phyloP scores from a whole-genome alignment of 192 early-diverging fungal genomes.

The Coemansia sp. region DNA sequence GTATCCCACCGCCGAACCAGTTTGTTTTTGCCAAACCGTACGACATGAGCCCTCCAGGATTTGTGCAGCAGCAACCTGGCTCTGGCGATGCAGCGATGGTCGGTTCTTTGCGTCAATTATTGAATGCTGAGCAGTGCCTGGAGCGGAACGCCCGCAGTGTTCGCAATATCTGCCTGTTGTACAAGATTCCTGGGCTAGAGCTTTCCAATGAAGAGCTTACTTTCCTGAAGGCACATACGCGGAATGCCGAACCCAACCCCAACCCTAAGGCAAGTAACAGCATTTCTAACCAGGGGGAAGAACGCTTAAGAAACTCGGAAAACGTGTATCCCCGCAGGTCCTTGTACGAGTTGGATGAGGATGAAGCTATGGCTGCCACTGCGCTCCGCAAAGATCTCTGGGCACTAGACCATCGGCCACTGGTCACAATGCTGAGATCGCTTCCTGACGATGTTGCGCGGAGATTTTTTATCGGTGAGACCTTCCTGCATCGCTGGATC shows the following conservation, averaged over 20 bases:
- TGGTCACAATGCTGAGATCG: slow-evolving; percentile 40
- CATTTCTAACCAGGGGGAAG: not conserved
- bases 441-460: slow-evolving; percentile 46
- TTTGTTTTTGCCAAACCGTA: slow-evolving; percentile 10
- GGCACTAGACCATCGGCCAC: slow-evolving; percentile 42
- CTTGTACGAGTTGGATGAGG: slow-evolving; percentile 16
- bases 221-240: not conserved
- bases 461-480: slow-evolving; percentile 53
- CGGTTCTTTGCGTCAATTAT: slow-evolving; percentile 35
- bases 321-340: slow-evolving; percentile 19
- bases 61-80: not conserved
- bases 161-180: slow-evolving; percentile 51
- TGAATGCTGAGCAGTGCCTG: slow-evolving; percentile 50
- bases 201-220: slow-evolving; percentile 22
- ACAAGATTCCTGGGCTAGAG: slow-evolving; percentile 36
- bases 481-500: slow-evolving; percentile 53
- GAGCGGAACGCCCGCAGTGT: slow-evolving; percentile 48
- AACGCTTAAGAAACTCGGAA: not conserved
- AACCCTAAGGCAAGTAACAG: too few species aligned
- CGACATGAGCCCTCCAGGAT: slow-evolving; percentile 31
- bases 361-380: not conserved
- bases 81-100: slow-evolving; percentile 11
- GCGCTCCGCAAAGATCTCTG: slow-evolving; percentile 23
- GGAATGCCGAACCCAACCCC: not conserved
- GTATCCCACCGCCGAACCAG: slow-evolving; percentile 31